These are phyloP conservation scores for Phlebiopsis flavidoalba DNA, from an alignment of 768 basidiomycete species.

Conservation along the genomic window DNA sequence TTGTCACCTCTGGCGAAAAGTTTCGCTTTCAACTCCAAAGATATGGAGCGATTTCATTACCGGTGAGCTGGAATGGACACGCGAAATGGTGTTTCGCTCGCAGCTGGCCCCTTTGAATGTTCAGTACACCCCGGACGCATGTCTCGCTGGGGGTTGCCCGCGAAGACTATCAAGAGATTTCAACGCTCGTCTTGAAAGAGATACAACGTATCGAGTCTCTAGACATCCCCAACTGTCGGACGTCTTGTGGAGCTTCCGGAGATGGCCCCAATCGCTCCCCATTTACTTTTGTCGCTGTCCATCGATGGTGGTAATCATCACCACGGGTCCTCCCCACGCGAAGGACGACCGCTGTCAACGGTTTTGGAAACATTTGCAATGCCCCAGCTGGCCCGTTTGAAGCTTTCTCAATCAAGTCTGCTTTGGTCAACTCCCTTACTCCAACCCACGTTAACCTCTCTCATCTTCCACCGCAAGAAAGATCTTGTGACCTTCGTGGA, in stretches of 20 bases:
- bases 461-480: background rate
- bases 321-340: too few relatives aligned
- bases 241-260: too few relatives aligned
- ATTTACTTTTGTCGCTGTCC: background rate
- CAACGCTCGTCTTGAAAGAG: background rate
- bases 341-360: background rate
- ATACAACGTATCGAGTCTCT: background rate
- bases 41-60: conserved; percentile 6
- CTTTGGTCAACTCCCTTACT: background rate
- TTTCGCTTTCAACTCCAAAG: conserved; percentile 2
- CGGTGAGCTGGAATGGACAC: background rate
- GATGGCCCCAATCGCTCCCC: background rate
- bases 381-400: background rate
- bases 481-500: background rate
- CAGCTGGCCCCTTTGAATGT: background rate
- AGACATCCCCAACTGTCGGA: background rate
- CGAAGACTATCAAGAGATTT: background rate
- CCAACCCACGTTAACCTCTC: background rate
- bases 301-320: background rate
- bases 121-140: background rate
- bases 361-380: background rate
- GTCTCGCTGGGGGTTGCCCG: too few relatives aligned
- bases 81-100: conserved; percentile 2
- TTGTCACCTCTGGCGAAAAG: conserved; percentile 5
- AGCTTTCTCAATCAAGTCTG: background rate